Evolutionary conservation across 192 early-diverging fungal species (phyloP).

Genomic region (Linderina pennispora): DNA sequence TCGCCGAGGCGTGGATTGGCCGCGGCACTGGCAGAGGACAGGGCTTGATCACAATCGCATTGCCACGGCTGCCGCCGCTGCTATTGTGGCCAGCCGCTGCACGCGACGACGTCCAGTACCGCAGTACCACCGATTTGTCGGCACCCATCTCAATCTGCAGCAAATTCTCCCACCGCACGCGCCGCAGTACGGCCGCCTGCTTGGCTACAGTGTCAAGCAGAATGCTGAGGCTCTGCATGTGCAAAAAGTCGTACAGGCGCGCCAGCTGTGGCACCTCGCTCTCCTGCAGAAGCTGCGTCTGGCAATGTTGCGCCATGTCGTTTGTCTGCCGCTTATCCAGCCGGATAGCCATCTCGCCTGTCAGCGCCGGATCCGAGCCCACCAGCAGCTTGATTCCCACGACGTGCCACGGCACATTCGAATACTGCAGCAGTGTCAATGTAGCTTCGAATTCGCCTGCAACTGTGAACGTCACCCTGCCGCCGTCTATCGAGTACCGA

Average conservation of each 20-base stretch:
- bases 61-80: conserved; percentile 6
- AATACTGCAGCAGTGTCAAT: conserved; percentile 62
- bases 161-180: conserved; percentile 39
- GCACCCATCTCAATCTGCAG: conserved; percentile 30
- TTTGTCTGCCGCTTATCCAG: conserved; percentile 29
- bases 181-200: conserved; percentile 46
- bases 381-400: conserved; percentile 66
- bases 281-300: conserved; percentile 1
- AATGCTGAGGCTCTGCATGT: conserved; percentile 57
- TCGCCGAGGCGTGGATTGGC: conserved; percentile 36
- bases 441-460: conserved; percentile 51
- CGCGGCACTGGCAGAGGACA: conserved; percentile 28
- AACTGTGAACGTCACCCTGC: conserved; percentile 67
- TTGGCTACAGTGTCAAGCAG: conserved; percentile 64
- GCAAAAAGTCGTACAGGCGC: conserved; percentile 69
- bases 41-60: conserved; percentile 22
- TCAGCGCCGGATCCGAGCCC: conserved; percentile 19
- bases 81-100: conserved; percentile 6
- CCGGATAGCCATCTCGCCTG: conserved; percentile 15
- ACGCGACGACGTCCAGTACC: conserved; percentile 36
- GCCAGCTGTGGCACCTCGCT: conserved; percentile 51
- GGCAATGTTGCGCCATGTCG: conserved; percentile 17
- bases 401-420: conserved; percentile 62
- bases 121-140: conserved; percentile 15
- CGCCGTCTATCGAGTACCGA: conserved; percentile 55